Base-by-base conservation (phyloP, 2,329 filamentous ascomycete genomes). In the Aureobasidium namibiae region DNA sequence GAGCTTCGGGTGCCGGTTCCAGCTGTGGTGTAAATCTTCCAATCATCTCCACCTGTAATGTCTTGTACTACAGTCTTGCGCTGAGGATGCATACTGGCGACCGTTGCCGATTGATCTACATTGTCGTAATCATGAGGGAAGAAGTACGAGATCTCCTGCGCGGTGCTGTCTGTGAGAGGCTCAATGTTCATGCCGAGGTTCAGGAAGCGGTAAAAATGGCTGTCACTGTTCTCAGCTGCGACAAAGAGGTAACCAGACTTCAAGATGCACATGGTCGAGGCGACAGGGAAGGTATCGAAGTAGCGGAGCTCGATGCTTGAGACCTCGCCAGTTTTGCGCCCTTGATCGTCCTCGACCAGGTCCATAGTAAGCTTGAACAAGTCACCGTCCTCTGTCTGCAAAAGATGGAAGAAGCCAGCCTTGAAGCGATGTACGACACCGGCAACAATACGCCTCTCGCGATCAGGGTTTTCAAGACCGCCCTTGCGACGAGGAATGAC, bases 381-480 rank as follows among this genome's bases (percentile, higher is more conserved):
- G 72, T 99, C 95, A n/a, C 94, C 94, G 71, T 99, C 95, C 60
- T 99, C 94, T 0, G 89, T 91, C 71, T 99, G 94, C 0, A 99
- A 77, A 2, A 99, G 82, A 71, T 97, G 96, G 78, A 99, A 99
- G 76, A 99, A 99, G 1, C 92, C 91, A 42, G 67, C 91, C 67
- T 94, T 92, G 71, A 96, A 86, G 72, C 95, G 95, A 76, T 99
- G 94, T 85, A 97, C 92, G n/a, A 96, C 91, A 52, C 94, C 94
- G 2, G 89, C 83, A 1, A 92, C 86, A 61, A 99, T 94, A 33
- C 79, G 85, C 29, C 94, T 87, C 72, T 96, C 96, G 61, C 95
- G 83, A 61, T 91, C 87, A 0, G 92, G 92, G 69, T 99, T 92
- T 72, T 99, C 95, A 0, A 90, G 94, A 9, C 90, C 84, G 42